Evolutionary conservation across 2,329 filamentous ascomycete species (phyloP).

Genomic region (Penicillium verrucosum): DNA sequence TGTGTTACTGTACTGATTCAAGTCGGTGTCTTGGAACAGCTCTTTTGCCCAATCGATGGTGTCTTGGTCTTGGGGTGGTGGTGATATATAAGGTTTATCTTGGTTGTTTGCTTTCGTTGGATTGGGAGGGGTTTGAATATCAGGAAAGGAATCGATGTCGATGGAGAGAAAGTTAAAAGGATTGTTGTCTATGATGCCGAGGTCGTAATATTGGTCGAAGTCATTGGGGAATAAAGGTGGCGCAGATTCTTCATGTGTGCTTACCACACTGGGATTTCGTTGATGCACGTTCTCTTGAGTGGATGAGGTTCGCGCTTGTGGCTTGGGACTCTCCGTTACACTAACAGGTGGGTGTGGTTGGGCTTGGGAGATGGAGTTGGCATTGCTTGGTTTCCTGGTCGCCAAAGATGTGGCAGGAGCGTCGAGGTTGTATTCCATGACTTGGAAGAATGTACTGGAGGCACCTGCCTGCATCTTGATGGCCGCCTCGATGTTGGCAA

Average conservation of each 20-base stretch:
- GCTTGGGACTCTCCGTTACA: neutral
- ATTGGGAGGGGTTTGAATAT: slow-evolving; percentile 11
- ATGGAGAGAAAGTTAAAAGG: slow-evolving; percentile 24
- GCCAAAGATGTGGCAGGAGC: slow-evolving; percentile 8
- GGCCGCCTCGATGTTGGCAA: slow-evolving; percentile 35
- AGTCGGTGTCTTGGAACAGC: slow-evolving; percentile 24
- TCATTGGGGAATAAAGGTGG: slow-evolving; percentile 21
- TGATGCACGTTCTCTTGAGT: neutral
- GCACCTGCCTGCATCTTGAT: slow-evolving; percentile 31
- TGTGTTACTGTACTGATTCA: slow-evolving; percentile 10
- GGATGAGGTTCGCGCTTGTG: neutral
- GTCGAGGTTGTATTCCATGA: slow-evolving; percentile 32
- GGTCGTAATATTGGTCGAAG: slow-evolving; percentile 24
- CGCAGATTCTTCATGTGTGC: neutral
- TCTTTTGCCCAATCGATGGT: slow-evolving; percentile 32
- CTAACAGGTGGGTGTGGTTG: neutral
- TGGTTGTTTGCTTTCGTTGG: neutral
- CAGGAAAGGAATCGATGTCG: slow-evolving; percentile 26
- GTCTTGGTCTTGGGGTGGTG: slow-evolving; percentile 21
- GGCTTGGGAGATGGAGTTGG: slow-evolving; percentile 12
- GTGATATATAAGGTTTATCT: neutral
- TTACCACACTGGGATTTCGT: slow-evolving; percentile 9
- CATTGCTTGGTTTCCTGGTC: slow-evolving; percentile 16
- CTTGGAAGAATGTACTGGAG: slow-evolving; percentile 30
- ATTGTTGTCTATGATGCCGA: slow-evolving; percentile 9